These are phyloP conservation scores for Corynespora cassiicola DNA, from an alignment of 2,329 filamentous ascomycete species.

Conservation along the genomic window DNA sequence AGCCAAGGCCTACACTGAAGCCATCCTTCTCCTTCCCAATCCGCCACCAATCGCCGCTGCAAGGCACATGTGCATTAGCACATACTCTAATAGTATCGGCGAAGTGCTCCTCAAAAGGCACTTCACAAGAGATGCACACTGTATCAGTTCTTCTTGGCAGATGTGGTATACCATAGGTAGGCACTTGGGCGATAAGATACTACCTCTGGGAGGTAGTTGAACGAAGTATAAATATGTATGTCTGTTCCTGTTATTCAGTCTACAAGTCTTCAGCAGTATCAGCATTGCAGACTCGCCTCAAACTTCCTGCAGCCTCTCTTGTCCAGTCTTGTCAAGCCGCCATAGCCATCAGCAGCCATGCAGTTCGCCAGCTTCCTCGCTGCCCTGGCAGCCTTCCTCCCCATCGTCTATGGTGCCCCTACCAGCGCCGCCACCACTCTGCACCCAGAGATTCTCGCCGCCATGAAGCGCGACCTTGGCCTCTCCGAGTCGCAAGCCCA, in stretches of 20 bases:
- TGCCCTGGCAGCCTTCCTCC: slow-evolving; percentile 48
- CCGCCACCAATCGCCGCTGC: no score
- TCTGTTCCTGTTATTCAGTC: slow-evolving; percentile 9
- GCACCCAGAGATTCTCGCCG: slow-evolving; percentile 50
- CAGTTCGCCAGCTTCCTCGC: slow-evolving; percentile 48
- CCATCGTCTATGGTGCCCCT: slow-evolving; percentile 50
- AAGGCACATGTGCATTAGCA: no score
- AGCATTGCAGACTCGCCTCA: slow-evolving; percentile 24
- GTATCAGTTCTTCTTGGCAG: slow-evolving; percentile 9
- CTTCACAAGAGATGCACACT: slow-evolving; percentile 12
- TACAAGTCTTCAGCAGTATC: slow-evolving; percentile 14
- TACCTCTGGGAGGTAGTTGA: no score
- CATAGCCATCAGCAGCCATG: slow-evolving; percentile 42
- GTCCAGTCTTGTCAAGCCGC: slow-evolving; percentile 27
- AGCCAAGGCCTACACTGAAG: no score
- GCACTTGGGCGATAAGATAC: slow-evolving; percentile 5
- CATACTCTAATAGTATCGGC: slow-evolving; percentile 8
- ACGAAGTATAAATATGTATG: slow-evolving; percentile 26
- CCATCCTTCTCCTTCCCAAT: no score
- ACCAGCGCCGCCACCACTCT: slow-evolving; percentile 42
- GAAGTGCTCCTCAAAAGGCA: slow-evolving; percentile 14
- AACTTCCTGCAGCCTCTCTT: slow-evolving; percentile 24
- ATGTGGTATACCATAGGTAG: slow-evolving; percentile 9
- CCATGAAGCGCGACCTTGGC: slow-evolving; percentile 54
- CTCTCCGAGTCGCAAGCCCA: slow-evolving; percentile 48